Base-by-base conservation (phyloP, 331 rosid species). In the Arachis monticola region DNA sequence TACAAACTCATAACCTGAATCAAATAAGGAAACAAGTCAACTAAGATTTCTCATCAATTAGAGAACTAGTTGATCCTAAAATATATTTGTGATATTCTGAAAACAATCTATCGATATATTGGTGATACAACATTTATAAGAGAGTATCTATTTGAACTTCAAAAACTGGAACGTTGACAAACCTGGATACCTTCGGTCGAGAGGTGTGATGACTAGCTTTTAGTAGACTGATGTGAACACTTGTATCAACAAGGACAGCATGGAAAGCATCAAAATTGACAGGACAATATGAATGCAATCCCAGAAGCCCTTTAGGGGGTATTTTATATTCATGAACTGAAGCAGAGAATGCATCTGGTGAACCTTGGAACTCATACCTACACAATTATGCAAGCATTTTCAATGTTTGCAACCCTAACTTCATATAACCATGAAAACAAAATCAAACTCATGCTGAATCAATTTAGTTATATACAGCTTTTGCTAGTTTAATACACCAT, bases 211-310 rank as follows among this genome's bases (percentile, higher is more conserved):
- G 80, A 61, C 83, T 86, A 82, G 90, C 84, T 82, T 82, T 87
- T 50, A 91, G 86, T 57, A 93, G 78, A 85, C 88, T 89, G 81
- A 91, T 83, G 83, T 93, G 98, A 70, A 93, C 82, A 71, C 90
- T 91, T 61, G 88, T 83, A 79, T 93, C 98, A 64, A 93, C 84
- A 75, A 91, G 90, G 76, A 89, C 96, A 17, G 98, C 81, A 83
- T 93, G 98, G 47, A 86, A 88, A 69, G 91, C 88, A 80, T 93
- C 98, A 82, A 93, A 93, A 83, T 91, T 84, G 69, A 93, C 83
- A 77, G 98, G 98, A 77, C 96, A 91, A 68, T 93, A 93, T 40
- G 98, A 88, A 89, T 93, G 98, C 79, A 93, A 80, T 78, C 98
- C 98, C 80, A 81, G 41, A 57, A 93, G 96, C 76, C 96, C 94